phyloP scores from a whole-genome alignment of 148 eudicot species.

The Rhododendron henanense region DNA sequence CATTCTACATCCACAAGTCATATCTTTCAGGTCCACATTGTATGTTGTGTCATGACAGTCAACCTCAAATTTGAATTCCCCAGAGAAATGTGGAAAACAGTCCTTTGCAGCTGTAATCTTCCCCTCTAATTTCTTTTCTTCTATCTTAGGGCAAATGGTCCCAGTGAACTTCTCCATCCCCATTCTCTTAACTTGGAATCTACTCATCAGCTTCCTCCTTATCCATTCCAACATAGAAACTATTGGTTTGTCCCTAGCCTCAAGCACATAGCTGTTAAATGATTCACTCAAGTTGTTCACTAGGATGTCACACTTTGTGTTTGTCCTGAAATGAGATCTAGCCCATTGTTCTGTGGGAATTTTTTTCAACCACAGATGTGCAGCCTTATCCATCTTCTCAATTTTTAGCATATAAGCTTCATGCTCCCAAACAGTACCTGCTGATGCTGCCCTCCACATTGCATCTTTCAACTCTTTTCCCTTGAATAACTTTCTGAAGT shows the following conservation, averaged over 20 bases:
- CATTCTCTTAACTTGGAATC: not conserved
- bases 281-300: conserved; percentile 7
- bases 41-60: not conserved
- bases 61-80: not conserved
- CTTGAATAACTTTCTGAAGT: not conserved
- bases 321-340: not conserved
- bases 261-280: not conserved
- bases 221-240: not conserved
- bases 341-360: not conserved
- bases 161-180: not conserved
- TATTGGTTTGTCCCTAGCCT: not conserved
- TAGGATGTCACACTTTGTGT: not conserved
- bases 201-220: not conserved
- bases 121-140: not conserved
- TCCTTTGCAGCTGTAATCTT: not conserved
- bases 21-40: not conserved
- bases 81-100: not conserved
- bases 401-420: not conserved
- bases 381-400: not conserved
- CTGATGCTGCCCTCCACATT: not conserved
- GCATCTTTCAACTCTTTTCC: not conserved
- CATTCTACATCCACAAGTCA: not conserved
- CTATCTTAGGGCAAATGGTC: not conserved
- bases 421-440: not conserved
- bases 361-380: not conserved